Conservation (phyloP, 179 eudicot genomes). For the Drosera spatulata region DNA sequence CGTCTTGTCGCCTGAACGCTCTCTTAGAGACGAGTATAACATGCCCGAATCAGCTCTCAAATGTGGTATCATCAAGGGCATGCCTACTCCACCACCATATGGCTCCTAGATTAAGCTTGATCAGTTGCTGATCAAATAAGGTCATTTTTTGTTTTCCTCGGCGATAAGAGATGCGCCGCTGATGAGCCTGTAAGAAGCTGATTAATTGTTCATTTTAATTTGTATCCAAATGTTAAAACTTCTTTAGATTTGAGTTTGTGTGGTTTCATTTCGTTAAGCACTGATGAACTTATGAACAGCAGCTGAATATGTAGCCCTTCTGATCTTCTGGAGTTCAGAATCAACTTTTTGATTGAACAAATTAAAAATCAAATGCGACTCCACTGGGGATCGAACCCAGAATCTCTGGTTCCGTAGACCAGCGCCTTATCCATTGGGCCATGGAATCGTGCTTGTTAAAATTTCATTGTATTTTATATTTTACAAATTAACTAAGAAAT, state of each 20-base stretch:
- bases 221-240: neutral
- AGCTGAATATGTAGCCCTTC: too few species aligned
- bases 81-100: slow-evolving; percentile 31
- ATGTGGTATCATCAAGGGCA: slow-evolving; percentile 40
- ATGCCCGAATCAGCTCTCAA: slow-evolving; percentile 16
- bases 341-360: neutral
- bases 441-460: too few species aligned
- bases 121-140: neutral
- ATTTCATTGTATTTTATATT: too few species aligned
- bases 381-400: neutral
- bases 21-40: slow-evolving; percentile 46
- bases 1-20: slow-evolving; percentile 23
- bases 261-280: too few species aligned
- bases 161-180: neutral
- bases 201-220: too few species aligned
- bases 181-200: neutral
- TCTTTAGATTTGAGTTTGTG: too few species aligned
- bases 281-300: too few species aligned
- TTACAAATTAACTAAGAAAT: too few species aligned
- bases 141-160: neutral
- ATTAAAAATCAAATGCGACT: neutral
- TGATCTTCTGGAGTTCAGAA: neutral
- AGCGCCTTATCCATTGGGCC: too few species aligned
- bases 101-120: slow-evolving; percentile 1
- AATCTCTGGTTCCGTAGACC: neutral